phyloP scores from a whole-genome alignment of 2,329 filamentous ascomycete genomes.

The Colletotrichum falcatum region DNA sequence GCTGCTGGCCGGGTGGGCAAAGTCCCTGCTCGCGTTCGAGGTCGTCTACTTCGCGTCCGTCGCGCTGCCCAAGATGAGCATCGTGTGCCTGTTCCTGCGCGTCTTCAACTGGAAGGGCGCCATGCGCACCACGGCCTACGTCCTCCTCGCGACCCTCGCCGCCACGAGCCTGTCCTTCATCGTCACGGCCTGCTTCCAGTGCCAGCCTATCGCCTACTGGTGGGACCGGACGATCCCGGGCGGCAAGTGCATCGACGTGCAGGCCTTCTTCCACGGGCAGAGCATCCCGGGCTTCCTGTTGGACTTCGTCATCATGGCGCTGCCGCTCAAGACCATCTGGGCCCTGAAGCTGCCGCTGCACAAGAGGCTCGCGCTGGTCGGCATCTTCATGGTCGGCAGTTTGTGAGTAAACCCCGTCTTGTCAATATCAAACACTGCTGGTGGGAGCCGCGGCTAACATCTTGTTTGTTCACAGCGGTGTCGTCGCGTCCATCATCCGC shows the following conservation, averaged over 20 bases:
- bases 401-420: constrained; percentile 42
- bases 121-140: constrained; percentile 41
- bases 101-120: constrained; percentile 46
- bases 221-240: constrained; percentile 47
- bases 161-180: constrained; percentile 44
- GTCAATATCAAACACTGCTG: no score
- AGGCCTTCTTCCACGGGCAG: constrained; percentile 46
- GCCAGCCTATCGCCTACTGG: constrained; percentile 51
- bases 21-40: constrained; percentile 46
- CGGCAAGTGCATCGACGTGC: constrained; percentile 50
- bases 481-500: constrained; percentile 35
- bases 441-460: neutral
- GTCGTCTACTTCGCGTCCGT: constrained; percentile 47
- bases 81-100: constrained; percentile 48
- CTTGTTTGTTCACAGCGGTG: constrained; percentile 21
- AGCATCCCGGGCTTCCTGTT: constrained; percentile 43
- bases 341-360: constrained; percentile 44
- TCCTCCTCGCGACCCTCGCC: constrained; percentile 42
- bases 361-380: constrained; percentile 45
- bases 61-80: constrained; percentile 47
- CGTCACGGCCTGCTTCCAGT: constrained; percentile 50
- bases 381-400: constrained; percentile 46
- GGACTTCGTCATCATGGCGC: constrained; percentile 45
- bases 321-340: constrained; percentile 47
- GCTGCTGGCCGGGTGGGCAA: constrained; percentile 43